Conservation (phyloP, 345 rosid species). For the Rhodomyrtus tomentosa region DNA sequence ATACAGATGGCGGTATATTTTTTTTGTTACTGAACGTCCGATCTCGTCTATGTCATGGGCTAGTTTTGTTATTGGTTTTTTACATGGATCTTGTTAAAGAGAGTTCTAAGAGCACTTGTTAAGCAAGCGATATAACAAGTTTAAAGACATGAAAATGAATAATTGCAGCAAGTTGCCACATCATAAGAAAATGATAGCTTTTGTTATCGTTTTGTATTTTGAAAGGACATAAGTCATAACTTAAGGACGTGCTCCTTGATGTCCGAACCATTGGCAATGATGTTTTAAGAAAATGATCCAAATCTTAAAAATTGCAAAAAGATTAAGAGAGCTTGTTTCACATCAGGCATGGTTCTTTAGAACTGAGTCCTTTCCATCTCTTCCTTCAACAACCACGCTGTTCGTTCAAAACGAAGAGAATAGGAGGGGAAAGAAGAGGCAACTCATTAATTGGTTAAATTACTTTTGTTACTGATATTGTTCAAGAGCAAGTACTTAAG, state of each 20-base stretch:
- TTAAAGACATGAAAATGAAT: not conserved
- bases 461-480: not conserved
- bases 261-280: not conserved
- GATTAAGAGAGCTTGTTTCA: conserved; percentile 3
- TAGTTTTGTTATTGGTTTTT: not conserved
- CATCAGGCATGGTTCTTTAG: conserved; percentile 2
- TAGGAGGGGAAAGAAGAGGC: not conserved
- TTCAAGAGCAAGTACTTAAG: not conserved
- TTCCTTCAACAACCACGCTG: not conserved
- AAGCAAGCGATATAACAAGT: not conserved
- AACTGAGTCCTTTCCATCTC: not conserved
- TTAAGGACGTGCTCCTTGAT: not conserved
- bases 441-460: not conserved
- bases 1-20: conserved; percentile 20
- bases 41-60: not conserved
- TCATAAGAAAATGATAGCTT: not conserved
- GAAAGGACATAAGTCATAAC: not conserved
- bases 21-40: not conserved
- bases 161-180: not conserved
- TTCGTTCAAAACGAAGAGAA: not conserved
- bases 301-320: not conserved
- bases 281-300: not conserved
- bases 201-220: not conserved
- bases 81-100: not conserved
- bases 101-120: not conserved